Evolutionary conservation across 345 rosid species (phyloP), one percentile per base, ranked within the genome.

Genomic region (Raphanus raphanistrum): DNA sequence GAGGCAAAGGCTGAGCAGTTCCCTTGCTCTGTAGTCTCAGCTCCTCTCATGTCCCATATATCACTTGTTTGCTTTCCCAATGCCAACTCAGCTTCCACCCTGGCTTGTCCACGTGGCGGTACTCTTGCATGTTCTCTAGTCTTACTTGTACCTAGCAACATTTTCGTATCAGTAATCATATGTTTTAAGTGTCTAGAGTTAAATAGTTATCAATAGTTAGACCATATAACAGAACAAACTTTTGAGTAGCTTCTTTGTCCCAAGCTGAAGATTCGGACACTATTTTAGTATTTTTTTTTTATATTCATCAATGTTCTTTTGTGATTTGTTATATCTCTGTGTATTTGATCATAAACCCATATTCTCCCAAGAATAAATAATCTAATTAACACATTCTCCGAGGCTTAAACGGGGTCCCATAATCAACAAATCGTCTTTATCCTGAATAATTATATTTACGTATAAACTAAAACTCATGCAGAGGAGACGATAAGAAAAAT

Each of bases 21-120:
- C 6, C 98, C 97, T 87, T 92, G 98, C 71, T 88, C 88, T 0
- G 92, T 90, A 0, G 98, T 89, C 79, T 92, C 93, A 0, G 97
- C 98, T 66, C 97, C 98, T 67, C 21, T 62, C 87, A 92, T 85
- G 25, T 63, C 73, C 93, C 94, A 90, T 65, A n/a, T n/a, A 94
- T 94, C 48, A 85, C 98, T 79, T 94, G 88, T 3, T 85, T 64
- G 8, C 82, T 84, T 8, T 0, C 5, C 97, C 98, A 94, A 4
- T 41, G 74, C 97, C 97, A 94, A 6, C 86, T 86, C 60, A 94
- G 59, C 72, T 78, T 87, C 98, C 97, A 94, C 0, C 98, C 98
- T 1, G 98, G 98, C n/a, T 65, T 52, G 21, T 92, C 96, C 3
- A 94, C 69, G 50, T 92, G 98, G 1, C 98, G 84, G 52, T 88